Base-by-base conservation (phyloP, 352 stramenopile species). In the Globisporangium spinosum region DNA sequence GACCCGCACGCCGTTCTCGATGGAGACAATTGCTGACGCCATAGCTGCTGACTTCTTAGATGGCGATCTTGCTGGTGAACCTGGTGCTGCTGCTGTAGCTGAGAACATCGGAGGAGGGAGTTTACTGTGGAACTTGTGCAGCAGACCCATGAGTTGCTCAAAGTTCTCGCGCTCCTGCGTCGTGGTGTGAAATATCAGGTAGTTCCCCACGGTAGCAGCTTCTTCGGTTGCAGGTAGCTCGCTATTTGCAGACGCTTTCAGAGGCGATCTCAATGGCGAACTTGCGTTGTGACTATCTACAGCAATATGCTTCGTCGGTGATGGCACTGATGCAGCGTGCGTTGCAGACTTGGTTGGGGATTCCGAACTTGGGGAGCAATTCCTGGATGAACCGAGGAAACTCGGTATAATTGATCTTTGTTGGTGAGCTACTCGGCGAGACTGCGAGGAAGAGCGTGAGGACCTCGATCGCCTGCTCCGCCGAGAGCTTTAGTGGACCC, bases 91-190 rank as follows among this genome's bases (percentile, higher is more conserved):
- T 49, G 15, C 20, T 53, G 2, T 0, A 13, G 55, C 20, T 8
- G 54, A 29, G 10, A 35, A 20, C 25, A 17, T 13, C 13, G 22
- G 25, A 5, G 56, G 45, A 17, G 32, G 0, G 8, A 80, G 45
- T 8, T 60, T 43, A 32, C 73, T 62, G 55, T 85, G 73, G 35
- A 85, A 87, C 2, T 70, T 45, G 69, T 87, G 68, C 27, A 89
- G 67, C 53, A 74, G 32, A 58, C 87, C 77, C 80, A 89, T 89
- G 45, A 89, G 68, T 7, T 67, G 58, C 72, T 89, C 80, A 69
- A 89, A 89, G 65, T 83, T 78, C 34, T 64, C 56, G n/a, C 76
- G 80, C 59, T 89, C 78, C 5, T 69, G 71, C 4, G 22, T 17
- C 0, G 68, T 79, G 43, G 80, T 77, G 53, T 79, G 70, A 43